Conservation (phyloP, 176 grass and related monocot genomes). For the Aegilops umbellulata region DNA sequence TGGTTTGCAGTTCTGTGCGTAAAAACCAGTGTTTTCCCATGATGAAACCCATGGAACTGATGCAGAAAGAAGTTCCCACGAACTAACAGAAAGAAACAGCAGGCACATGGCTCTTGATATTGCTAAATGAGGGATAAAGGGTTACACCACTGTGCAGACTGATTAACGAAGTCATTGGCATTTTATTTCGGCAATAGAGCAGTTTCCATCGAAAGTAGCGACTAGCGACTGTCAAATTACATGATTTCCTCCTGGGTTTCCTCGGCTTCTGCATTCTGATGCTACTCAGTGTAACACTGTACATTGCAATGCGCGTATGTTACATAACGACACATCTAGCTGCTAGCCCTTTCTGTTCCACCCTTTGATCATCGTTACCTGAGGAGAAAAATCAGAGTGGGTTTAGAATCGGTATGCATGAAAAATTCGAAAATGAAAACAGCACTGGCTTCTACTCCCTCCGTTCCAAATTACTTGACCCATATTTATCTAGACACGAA, state of each 20-base stretch:
- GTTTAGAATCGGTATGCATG: neutral
- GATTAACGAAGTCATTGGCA: constrained; percentile 19
- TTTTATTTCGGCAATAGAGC: constrained; percentile 25
- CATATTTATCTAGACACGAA: too few species aligned
- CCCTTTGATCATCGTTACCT: constrained; percentile 79
- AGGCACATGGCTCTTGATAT: neutral
- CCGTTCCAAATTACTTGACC: too few species aligned
- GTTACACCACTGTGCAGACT: neutral
- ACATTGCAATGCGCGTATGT: constrained; percentile 32
- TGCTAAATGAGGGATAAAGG: neutral
- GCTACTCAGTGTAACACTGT: constrained; percentile 36
- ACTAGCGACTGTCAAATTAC: constrained; percentile 3
- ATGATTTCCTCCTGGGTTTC: constrained; percentile 14
- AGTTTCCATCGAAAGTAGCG: neutral
- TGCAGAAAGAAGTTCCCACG: neutral
- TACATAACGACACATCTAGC: constrained; percentile 72
- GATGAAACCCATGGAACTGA: neutral
- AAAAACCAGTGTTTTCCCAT: neutral
- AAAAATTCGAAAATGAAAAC: neutral
- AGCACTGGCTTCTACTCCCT: neutral
- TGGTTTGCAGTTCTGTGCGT: neutral
- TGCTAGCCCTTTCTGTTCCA: constrained; percentile 72
- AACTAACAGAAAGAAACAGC: neutral
- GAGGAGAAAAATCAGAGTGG: neutral
- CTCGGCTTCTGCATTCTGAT: constrained; percentile 27